Base-by-base conservation (phyloP, 208 protist genomes). In the Novymonas esmeraldas region DNA sequence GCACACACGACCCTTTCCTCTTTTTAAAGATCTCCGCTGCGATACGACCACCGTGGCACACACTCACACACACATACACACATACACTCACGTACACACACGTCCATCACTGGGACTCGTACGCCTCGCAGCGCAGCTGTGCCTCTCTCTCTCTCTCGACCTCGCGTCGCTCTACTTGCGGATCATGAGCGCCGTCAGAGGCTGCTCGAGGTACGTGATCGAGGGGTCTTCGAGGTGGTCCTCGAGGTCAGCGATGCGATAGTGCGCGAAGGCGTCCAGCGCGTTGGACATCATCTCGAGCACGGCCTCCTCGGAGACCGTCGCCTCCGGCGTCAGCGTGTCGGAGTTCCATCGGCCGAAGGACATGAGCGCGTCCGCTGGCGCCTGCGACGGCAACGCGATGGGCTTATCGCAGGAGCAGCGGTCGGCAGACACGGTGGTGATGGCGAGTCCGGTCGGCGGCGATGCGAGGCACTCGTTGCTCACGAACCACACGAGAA, bases 161-260 rank as follows among this genome's bases (percentile, higher is more conserved):
- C 20, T 20, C 24, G 44, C 49, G 41, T 36, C 13, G 11, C 2
- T 41, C 42, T 60, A 78, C 70, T 81, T 76, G 18, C 70, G 73
- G 24, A 49, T 71, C 69, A 87, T 81, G 29, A 89, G 79, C 11
- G 71, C 64, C 3, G 58, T 36, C 42, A 92, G 64, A 2, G 81
- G 73, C 77, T 95, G 90, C 58, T 90, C 83, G 20, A 93, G 56
- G 62, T 93, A 95, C 60, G 90, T 85, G 18, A 92, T 31, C 42
- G 85, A 78, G 45, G 86, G 84, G 48, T 89, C 80, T 72, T 95
- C 87, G 46, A 95, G 67, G 66, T 95, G 90, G 51, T 95, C 87
- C 63, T 95, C 90, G 48, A 95, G 89, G 79, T 95, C 90, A 1
- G 86, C 71, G 5, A 95, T 60, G 33, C 82, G 80, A 74, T 89